Percentiles rank a stretch among this genome's conserved stretches.
Conservation (phyloP, 257 asterid species). For the Striga asiatica region DNA sequence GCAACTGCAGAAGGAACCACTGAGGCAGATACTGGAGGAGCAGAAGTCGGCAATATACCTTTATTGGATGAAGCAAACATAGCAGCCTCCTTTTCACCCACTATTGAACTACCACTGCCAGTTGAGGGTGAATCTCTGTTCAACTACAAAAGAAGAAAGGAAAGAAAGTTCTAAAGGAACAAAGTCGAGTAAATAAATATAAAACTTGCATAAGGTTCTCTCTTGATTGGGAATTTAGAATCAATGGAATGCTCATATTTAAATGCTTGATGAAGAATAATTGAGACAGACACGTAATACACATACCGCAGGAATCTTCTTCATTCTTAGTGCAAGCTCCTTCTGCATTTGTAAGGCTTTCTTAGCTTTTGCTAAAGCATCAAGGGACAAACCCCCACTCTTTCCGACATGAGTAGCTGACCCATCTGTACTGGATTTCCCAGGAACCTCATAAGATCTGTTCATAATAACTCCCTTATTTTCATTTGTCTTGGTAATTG, state of each 20-base stretch:
- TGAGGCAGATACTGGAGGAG: constrained; percentile 20
- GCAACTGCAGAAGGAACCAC: constrained; percentile 19
- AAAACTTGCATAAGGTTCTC: not conserved
- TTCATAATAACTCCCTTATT: constrained; percentile 94
- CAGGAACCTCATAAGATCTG: constrained; percentile 99
- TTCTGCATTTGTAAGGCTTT: constrained; percentile 70
- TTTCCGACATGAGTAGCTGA: constrained; percentile 61
- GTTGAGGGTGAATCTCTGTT: constrained; percentile 41
- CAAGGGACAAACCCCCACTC: constrained; percentile 70
- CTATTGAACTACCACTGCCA: constrained; percentile 35
- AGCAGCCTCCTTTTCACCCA: constrained; percentile 30
- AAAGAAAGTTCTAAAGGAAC: constrained; percentile 4
- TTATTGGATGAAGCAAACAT: constrained; percentile 25
- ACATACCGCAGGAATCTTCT: constrained; percentile 72
- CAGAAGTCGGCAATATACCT: constrained; percentile 28
- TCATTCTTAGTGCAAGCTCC: constrained; percentile 64
- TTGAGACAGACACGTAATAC: not conserved
- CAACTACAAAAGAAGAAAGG: constrained; percentile 33
- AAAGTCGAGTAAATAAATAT: not conserved
- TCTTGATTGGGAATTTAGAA: not conserved
- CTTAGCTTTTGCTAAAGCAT: constrained; percentile 82
- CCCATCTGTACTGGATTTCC: constrained; percentile 99
- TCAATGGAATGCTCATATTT: not conserved
- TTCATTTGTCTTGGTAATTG: constrained; percentile 90
- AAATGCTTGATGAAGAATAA: not conserved